Percentiles rank a stretch among this genome's conserved stretches.
phyloP scores from a whole-genome alignment of 1,284 basidiomycete genomes.

The Malassezia slooffiae region DNA sequence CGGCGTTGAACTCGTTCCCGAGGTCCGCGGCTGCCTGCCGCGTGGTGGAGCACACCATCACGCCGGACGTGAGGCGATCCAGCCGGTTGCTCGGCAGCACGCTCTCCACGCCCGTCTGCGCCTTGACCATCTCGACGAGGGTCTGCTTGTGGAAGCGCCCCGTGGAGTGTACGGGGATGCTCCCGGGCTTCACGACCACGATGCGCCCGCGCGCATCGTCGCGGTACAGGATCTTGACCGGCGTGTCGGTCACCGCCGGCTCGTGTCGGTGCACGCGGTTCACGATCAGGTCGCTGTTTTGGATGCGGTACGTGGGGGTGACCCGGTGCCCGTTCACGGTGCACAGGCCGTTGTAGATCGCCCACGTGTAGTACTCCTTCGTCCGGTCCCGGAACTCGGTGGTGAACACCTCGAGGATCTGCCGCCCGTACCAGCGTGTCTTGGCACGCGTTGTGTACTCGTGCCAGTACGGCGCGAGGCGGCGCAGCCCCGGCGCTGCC shows the following conservation, averaged over 20 bases:
- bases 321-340: slow-evolving; percentile 80
- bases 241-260: slow-evolving; percentile 79
- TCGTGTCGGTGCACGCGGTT: slow-evolving; percentile 93
- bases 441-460: slow-evolving; percentile 78
- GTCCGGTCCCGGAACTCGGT: slow-evolving; percentile 48
- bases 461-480: slow-evolving; percentile 40
- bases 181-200: slow-evolving; percentile 57
- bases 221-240: slow-evolving; percentile 66
- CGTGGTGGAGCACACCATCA: slow-evolving; percentile 85
- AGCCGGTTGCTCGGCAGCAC: slow-evolving; percentile 84
- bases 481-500: slow-evolving; percentile 14
- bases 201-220: slow-evolving; percentile 71
- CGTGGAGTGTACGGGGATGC: slow-evolving; percentile 42
- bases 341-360: slow-evolving; percentile 84
- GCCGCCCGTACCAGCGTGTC: slow-evolving; percentile 71
- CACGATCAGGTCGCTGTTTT: slow-evolving; percentile 70
- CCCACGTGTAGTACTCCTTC: slow-evolving; percentile 47
- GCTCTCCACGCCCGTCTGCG: slow-evolving; percentile 71
- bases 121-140: slow-evolving; percentile 71
- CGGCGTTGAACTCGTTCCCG: slow-evolving; percentile 49
- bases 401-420: slow-evolving; percentile 53
- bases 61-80: slow-evolving; percentile 84
- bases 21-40: slow-evolving; percentile 61
- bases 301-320: slow-evolving; percentile 65
- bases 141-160: slow-evolving; percentile 38